These are phyloP conservation scores for Coleophoma cylindrospora DNA, from an alignment of 2,329 filamentous ascomycete genomes.

Conservation along the genomic window DNA sequence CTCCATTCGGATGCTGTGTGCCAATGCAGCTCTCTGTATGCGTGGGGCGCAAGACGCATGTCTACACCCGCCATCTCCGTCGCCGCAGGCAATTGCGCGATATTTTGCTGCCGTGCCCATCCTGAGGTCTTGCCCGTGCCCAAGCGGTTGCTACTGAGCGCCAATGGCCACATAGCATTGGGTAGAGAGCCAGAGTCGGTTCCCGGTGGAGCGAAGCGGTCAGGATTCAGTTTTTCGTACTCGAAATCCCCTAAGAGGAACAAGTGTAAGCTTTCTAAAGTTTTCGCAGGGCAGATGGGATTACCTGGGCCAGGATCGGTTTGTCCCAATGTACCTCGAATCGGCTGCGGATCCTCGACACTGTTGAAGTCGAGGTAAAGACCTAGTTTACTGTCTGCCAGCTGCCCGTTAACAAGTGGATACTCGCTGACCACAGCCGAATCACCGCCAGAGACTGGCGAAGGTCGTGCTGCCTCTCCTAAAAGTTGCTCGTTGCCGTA, in stretches of 20 bases:
- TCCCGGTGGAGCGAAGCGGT: slow-evolving; percentile 46
- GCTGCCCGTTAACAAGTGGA: slow-evolving; percentile 44
- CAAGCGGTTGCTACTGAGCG: slow-evolving; percentile 41
- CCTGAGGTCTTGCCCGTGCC: slow-evolving; percentile 33
- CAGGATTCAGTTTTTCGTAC: slow-evolving; percentile 49
- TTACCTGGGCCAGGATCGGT: slow-evolving; percentile 44
- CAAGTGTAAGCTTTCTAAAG: not conserved
- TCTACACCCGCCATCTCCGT: slow-evolving; percentile 52
- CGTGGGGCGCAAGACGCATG: slow-evolving; percentile 51
- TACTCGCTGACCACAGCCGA: slow-evolving; percentile 33
- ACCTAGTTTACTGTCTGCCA: slow-evolving; percentile 42
- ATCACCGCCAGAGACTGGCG: slow-evolving; percentile 31
- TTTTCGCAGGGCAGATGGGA: not conserved
- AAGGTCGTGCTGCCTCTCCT: slow-evolving; percentile 33
- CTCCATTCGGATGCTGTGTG: slow-evolving; percentile 50
- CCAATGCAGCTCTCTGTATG: slow-evolving; percentile 61
- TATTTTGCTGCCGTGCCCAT: slow-evolving; percentile 55
- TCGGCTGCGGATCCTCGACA: slow-evolving; percentile 46
- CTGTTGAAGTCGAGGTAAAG: slow-evolving; percentile 48
- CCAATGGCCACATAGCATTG: slow-evolving; percentile 49
- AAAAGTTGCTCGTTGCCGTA: slow-evolving; percentile 34
- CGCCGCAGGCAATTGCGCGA: slow-evolving; percentile 38
- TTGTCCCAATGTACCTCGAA: slow-evolving; percentile 41
- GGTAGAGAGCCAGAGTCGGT: slow-evolving; percentile 44
- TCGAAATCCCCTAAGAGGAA: slow-evolving; percentile 30